Evolutionary conservation across 306 rosid genomes (phyloP), one percentile per base, ranked within the genome.

Genomic region (Calophaca sinica): DNA sequence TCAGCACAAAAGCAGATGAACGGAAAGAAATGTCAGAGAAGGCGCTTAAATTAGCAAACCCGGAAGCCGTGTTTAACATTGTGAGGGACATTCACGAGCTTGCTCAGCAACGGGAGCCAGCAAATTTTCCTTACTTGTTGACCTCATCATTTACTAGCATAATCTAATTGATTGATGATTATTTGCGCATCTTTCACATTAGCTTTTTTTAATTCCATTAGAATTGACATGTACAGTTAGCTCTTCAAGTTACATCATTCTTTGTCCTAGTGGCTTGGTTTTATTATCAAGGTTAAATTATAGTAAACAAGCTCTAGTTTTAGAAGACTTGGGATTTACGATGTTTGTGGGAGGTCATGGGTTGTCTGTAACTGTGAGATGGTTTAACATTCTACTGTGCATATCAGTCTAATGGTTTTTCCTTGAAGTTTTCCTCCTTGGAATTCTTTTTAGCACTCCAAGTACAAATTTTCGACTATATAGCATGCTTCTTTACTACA

Each of bases 61-160:
- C 98, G 1, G 98, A 96, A 84, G 98, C 98, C 2, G 99, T 96
- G 54, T 96, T 90, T 57, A 82, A 92, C 84, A 92, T 96, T 3
- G 99, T 96, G 5, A 89, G 85, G 75, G 99, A 96, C 91, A 84
- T 96, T 42, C 86, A 96, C 15, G 93, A 92, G 53, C 98, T 96
- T 33, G 87, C 97, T 36, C 73, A 53, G 77, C 97, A 90, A 60
- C 85, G 96, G 0, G 97, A 93, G 44, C 96, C 89, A 9, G 79
- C 87, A 4, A 80, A 76, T 51, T 80, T 90, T 79, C 97, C 98
- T 4, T 87, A 92, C 83, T 48, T 79, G 81, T 81, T 92, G 84
- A 96, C 98, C 49, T 84, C 98, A 2, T 92, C 99, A 7, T 96
- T 96, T 75, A 87, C 96, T 35, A 78, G 81, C 80, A 58, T 96